These are phyloP conservation scores for Rhodamnia rubescens DNA, from an alignment of 345 rosid genomes.

Conservation along the genomic window DNA sequence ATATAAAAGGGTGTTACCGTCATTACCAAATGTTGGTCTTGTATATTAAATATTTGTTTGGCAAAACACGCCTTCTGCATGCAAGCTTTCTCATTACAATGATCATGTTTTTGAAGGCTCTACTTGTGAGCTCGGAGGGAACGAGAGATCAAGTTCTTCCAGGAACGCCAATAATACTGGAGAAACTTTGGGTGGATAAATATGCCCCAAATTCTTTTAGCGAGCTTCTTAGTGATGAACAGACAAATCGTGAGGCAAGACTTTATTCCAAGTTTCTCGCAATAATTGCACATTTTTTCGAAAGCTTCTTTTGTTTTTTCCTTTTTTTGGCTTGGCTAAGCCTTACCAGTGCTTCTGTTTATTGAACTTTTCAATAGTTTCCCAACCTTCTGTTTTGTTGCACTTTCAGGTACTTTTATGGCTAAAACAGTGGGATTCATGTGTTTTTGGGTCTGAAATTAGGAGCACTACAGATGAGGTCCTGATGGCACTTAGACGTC, in stretches of 20 bases:
- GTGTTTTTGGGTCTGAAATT: conserved; percentile 93
- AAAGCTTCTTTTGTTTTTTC: background rate
- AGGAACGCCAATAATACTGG: conserved; percentile 33
- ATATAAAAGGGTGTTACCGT: background rate
- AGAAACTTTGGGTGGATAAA: conserved; percentile 90
- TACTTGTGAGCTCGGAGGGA: conserved; percentile 55
- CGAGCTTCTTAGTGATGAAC: conserved; percentile 97
- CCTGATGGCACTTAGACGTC: conserved; percentile 74
- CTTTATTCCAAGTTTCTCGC: background rate
- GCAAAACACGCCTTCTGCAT: background rate
- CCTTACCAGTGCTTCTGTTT: background rate
- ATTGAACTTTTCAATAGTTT: background rate
- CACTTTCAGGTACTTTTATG: conserved; percentile 70
- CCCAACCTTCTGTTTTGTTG: background rate
- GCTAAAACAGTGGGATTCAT: conserved; percentile 98
- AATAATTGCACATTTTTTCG: background rate
- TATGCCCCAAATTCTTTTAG: conserved; percentile 90
- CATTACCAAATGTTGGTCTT: background rate
- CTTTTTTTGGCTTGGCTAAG: background rate
- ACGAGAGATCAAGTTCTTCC: conserved; percentile 24
- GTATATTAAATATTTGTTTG: background rate
- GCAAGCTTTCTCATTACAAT: background rate
- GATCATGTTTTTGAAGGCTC: conserved; percentile 41
- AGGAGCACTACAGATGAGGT: conserved; percentile 87
- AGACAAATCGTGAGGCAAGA: conserved; percentile 88